Base-by-base conservation (phyloP, 2,329 filamentous ascomycete species). In the Verticillium zaregamsianum region DNA sequence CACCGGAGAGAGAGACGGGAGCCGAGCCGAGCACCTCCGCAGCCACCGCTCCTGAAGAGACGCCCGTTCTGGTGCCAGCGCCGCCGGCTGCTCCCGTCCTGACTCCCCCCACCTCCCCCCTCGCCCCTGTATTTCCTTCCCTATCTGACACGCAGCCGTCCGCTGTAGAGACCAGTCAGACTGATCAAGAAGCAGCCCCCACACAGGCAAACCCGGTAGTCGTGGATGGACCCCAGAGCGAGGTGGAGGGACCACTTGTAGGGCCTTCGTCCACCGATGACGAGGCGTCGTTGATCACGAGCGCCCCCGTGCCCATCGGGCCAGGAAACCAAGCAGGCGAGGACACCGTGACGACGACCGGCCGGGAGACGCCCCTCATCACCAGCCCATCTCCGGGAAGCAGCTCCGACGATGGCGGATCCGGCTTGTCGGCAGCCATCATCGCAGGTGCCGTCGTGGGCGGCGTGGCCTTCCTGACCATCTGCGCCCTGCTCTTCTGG, bases 361-460 rank as follows among this genome's bases (percentile, higher is more conserved):
- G 20, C 14, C 15, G 56, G 1, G 23, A 23, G 39, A 56, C 58
- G 28, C 45, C 55, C 37, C 28, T 49, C 4, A 31, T 45, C 20
- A 49, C 20, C n/a, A 49, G 45, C 45, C 45, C 45, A 23, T 23
- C n/a, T 8, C 45, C 45, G 12, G 45, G 55, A 15, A 65, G 65
- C 28, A 68, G 64, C 58, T 67, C 64, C 25, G 68, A 66, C 58
- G 71, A 68, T 31, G 71, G 69, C 2, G 66, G 70, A 32, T 28
- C 28, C 28, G 58, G 58, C 31, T 14, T 54, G 40, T 76, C 72
- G 7, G 78, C 78, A 0, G 71, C 77, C 31, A 78, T 79, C 6
- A 76, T 86, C 54, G 81, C 81, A 1, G 83, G 80, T 11, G 80
- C 82, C 45, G 79, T 84, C 3, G 70, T 84, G 5, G 84, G 83